Percentiles rank a stretch among this genome's conserved stretches.
phyloP scores from a whole-genome alignment of 2,329 filamentous ascomycete species.

The Leptographium radiaticola region DNA sequence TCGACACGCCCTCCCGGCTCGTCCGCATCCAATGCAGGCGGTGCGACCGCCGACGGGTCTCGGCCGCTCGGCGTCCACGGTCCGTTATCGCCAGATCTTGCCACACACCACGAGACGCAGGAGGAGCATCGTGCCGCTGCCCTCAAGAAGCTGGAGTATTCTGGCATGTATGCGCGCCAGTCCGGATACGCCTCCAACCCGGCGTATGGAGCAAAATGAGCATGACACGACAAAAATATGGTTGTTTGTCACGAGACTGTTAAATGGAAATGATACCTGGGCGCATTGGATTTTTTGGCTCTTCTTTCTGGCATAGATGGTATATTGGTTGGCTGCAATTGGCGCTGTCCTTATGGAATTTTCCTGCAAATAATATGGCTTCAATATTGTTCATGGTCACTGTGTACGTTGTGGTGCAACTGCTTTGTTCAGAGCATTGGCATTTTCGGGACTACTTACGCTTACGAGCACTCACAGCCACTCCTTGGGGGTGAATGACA shows the following conservation, averaged over 20 bases:
- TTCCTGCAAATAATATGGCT: too few species aligned
- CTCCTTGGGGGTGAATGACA: too few species aligned
- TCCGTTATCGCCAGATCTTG: constrained; percentile 28
- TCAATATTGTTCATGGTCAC: too few species aligned
- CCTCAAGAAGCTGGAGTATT: constrained; percentile 13
- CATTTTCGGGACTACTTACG: too few species aligned
- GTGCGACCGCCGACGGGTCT: constrained; percentile 17
- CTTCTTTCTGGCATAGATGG: too few species aligned
- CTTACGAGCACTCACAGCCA: too few species aligned
- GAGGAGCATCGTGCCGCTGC: constrained; percentile 26
- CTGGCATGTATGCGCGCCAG: constrained; percentile 4
- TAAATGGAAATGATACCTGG: background rate
- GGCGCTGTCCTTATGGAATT: too few species aligned
- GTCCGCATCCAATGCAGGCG: constrained; percentile 18
- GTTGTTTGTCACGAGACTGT: background rate
- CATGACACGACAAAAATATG: too few species aligned
- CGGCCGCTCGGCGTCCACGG: constrained; percentile 27
- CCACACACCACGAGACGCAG: constrained; percentile 32
- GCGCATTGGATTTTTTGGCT: background rate
- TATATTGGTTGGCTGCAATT: background rate
- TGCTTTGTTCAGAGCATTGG: too few species aligned
- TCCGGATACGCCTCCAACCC: constrained; percentile 23
- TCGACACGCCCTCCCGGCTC: constrained; percentile 23
- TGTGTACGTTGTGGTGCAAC: too few species aligned
- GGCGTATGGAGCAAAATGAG: background rate